Evolutionary conservation across 176 grass and related monocot genomes (phyloP).

Genomic region (Avena atlantica): DNA sequence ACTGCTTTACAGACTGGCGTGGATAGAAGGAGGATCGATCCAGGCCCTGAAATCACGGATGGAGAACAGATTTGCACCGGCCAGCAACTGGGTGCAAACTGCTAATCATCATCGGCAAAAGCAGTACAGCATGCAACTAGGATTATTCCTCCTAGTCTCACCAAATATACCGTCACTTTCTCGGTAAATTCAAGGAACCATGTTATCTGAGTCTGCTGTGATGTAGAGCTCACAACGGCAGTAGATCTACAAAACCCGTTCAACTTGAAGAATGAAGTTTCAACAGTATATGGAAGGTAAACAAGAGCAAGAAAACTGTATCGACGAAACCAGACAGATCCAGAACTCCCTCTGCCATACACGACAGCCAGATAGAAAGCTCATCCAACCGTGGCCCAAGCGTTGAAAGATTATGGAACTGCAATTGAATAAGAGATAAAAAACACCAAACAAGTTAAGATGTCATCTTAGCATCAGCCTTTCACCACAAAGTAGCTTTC

Average conservation of each 20-base stretch:
- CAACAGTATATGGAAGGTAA: not conserved
- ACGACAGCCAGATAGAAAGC: not conserved
- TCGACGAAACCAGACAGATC: not conserved
- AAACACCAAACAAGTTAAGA: constrained; percentile 5
- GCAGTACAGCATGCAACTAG: not conserved
- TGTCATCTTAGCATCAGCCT: not conserved
- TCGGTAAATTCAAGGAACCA: not conserved
- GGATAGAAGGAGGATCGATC: no score
- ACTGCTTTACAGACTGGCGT: no score
- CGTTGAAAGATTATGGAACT: constrained; percentile 16
- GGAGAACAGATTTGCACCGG: no score
- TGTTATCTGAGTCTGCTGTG: not conserved
- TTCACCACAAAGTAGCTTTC: not conserved
- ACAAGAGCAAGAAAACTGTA: constrained; percentile 23
- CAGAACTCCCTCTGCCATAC: not conserved
- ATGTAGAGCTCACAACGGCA: not conserved
- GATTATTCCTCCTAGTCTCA: not conserved
- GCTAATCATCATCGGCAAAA: not conserved
- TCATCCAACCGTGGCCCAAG: not conserved
- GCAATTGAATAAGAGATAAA: not conserved
- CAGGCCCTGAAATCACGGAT: no score
- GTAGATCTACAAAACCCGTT: not conserved
- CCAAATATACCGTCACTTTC: not conserved
- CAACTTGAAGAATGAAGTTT: not conserved
- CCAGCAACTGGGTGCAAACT: not conserved